Conservation (phyloP, 768 basidiomycete genomes). For the Phlebiopsis flavidoalba region DNA sequence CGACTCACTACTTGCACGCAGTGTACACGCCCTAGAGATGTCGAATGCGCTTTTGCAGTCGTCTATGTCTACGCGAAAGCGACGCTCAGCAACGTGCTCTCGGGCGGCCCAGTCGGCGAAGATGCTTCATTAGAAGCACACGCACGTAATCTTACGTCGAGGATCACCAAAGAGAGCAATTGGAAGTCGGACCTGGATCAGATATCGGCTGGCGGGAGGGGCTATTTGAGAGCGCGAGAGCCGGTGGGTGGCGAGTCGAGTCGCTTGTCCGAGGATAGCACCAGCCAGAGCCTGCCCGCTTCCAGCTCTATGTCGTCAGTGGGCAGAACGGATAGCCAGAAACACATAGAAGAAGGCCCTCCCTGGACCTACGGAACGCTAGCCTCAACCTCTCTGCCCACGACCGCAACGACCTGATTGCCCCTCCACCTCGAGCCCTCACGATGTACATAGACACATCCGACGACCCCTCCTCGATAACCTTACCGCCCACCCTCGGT, state of each 20-base stretch:
- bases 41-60: conserved; percentile 76
- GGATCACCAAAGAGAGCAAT: conserved; percentile 41
- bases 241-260: conserved; percentile 4
- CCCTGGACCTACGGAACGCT: conserved; percentile 25
- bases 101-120: conserved; percentile 33
- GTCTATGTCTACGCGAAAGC: conserved; percentile 69
- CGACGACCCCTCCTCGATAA: conserved; percentile 46
- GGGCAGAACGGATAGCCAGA: conserved; percentile 15
- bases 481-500: conserved; percentile 69
- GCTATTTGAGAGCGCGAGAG: conserved; percentile 35
- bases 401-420: conserved; percentile 48
- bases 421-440: conserved; percentile 69
- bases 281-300: conserved; percentile 28
- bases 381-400: conserved; percentile 49
- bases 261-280: conserved; percentile 3
- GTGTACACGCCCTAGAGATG: conserved; percentile 82
- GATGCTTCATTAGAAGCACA: conserved; percentile 44
- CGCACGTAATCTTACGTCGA: conserved; percentile 46
- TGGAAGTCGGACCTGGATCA: conserved; percentile 70
- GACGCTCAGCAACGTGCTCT: conserved; percentile 43
- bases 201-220: conserved; percentile 56
- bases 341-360: conserved; percentile 17
- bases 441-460: conserved; percentile 68
- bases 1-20: conserved; percentile 75
- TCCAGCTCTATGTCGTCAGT: conserved; percentile 11